Percentiles rank a stretch among this genome's conserved stretches.
Conservation (phyloP, 2,329 filamentous ascomycete genomes). For the Talaromyces sp. region DNA sequence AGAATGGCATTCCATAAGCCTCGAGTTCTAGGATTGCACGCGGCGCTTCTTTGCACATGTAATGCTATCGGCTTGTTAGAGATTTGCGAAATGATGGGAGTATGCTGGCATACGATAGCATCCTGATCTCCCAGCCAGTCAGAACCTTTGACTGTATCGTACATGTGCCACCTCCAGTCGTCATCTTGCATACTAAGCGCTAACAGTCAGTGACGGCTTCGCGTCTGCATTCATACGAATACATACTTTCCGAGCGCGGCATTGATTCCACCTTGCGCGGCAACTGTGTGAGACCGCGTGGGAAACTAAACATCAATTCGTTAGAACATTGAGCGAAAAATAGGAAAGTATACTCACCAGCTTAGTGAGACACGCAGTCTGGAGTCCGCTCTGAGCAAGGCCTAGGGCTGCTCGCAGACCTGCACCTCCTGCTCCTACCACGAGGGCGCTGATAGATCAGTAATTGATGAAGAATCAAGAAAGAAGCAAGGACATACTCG, state of each 20-base stretch:
- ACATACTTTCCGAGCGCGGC: conserved; percentile 44
- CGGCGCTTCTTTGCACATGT: conserved; percentile 95
- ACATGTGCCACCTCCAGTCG: conserved; percentile 99
- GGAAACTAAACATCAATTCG: conserved; percentile 44
- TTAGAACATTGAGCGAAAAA: not conserved
- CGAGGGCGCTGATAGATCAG: conserved; percentile 62
- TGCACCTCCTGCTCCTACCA: conserved; percentile 65
- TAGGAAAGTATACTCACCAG: conserved; percentile 29
- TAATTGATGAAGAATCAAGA: not conserved
- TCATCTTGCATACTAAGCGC: conserved; percentile 85
- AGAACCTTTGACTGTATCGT: conserved; percentile 95
- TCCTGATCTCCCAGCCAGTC: conserved; percentile 98
- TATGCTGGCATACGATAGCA: conserved; percentile 57
- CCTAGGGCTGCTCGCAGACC: conserved; percentile 63
- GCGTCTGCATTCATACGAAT: not conserved
- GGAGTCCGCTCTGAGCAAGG: conserved; percentile 61
- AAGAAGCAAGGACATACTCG: conserved; percentile 19
- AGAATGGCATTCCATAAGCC: conserved; percentile 94
- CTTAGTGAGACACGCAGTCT: conserved; percentile 64
- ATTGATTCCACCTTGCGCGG: conserved; percentile 63
- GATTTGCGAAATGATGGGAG: not conserved
- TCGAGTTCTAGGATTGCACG: conserved; percentile 91
- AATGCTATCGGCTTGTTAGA: conserved; percentile 53
- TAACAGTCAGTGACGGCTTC: not conserved
- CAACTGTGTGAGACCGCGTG: conserved; percentile 63